Conservation (phyloP, 2,329 filamentous ascomycete genomes). For the Tolypocladium ophioglossoides region DNA sequence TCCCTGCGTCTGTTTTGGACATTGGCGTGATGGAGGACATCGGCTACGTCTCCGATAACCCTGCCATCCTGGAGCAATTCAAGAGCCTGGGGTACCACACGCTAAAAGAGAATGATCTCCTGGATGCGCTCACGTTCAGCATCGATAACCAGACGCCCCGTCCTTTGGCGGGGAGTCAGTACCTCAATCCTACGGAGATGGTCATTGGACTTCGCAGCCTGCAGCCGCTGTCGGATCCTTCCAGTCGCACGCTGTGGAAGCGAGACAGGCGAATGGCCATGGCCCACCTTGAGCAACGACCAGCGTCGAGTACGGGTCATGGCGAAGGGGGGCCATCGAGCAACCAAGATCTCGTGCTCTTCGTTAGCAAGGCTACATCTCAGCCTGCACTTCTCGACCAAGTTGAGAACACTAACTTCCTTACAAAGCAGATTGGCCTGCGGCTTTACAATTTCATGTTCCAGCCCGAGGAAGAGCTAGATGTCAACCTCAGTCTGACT, state of each 20-base stretch:
- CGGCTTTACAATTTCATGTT: slow-evolving; percentile 6
- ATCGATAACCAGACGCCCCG: neutral
- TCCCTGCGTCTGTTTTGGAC: slow-evolving; percentile 17
- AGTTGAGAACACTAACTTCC: neutral
- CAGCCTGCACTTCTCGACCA: neutral
- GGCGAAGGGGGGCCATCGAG: neutral
- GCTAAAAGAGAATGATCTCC: neutral
- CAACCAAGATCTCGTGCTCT: neutral
- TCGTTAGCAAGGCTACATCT: neutral
- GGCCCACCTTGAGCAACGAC: neutral
- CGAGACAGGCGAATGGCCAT: neutral
- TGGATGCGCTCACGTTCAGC: neutral
- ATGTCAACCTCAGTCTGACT: slow-evolving; percentile 1
- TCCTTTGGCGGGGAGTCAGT: neutral
- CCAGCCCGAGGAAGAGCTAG: slow-evolving; percentile 3
- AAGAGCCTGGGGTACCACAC: neutral
- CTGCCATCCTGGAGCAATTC: neutral
- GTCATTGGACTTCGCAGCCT: neutral
- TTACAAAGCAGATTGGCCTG: slow-evolving; percentile 2
- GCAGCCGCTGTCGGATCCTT: neutral
- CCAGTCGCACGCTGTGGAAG: neutral
- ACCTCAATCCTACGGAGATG: neutral
- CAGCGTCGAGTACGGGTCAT: neutral
- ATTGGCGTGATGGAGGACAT: slow-evolving; percentile 22
- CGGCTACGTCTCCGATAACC: slow-evolving; percentile 18